These are phyloP conservation scores for Eutypa lata DNA, from an alignment of 2,329 filamentous ascomycete genomes.

Conservation along the genomic window DNA sequence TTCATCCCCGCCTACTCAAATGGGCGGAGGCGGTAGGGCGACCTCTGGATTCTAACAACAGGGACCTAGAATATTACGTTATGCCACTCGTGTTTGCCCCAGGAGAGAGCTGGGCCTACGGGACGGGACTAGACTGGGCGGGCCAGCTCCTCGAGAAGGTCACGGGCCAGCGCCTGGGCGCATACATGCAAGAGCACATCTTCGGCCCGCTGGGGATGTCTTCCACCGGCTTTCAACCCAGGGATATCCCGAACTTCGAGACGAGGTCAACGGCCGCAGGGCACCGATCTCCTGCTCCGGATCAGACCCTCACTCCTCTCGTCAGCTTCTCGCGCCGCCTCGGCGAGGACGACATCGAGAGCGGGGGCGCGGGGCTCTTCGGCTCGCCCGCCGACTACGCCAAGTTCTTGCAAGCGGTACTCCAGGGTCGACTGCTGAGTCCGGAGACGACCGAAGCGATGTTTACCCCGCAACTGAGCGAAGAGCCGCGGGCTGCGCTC, in stretches of 20 bases:
- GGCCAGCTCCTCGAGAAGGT: slow-evolving; percentile 40
- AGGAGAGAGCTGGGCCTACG: slow-evolving; percentile 49
- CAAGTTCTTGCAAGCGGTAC: slow-evolving; percentile 30
- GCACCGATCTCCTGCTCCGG: too few relatives aligned
- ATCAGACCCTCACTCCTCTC: background rate
- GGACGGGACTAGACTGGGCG: slow-evolving; percentile 44
- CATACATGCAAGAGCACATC: slow-evolving; percentile 35
- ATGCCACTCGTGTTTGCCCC: slow-evolving; percentile 43
- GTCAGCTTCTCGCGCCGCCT: background rate
- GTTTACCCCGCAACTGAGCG: slow-evolving; percentile 39
- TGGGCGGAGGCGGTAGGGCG: slow-evolving; percentile 39
- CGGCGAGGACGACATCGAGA: slow-evolving; percentile 25
- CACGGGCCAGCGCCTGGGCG: slow-evolving; percentile 26
- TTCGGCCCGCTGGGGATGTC: slow-evolving; percentile 34
- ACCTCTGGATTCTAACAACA: too few relatives aligned
- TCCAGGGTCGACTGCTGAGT: slow-evolving; percentile 29
- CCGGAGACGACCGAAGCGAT: slow-evolving; percentile 30
- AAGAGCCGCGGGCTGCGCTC: slow-evolving; percentile 22
- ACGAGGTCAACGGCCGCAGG: background rate
- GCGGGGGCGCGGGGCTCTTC: slow-evolving; percentile 42
- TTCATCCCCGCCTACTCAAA: slow-evolving; percentile 34
- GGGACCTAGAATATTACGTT: slow-evolving; percentile 34
- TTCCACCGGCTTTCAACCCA: slow-evolving; percentile 35
- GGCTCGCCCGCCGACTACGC: slow-evolving; percentile 39
- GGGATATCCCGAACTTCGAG: slow-evolving; percentile 8